Evolutionary conservation across 2,329 filamentous ascomycete species (phyloP).

Genomic region (Penicillium concentricum): DNA sequence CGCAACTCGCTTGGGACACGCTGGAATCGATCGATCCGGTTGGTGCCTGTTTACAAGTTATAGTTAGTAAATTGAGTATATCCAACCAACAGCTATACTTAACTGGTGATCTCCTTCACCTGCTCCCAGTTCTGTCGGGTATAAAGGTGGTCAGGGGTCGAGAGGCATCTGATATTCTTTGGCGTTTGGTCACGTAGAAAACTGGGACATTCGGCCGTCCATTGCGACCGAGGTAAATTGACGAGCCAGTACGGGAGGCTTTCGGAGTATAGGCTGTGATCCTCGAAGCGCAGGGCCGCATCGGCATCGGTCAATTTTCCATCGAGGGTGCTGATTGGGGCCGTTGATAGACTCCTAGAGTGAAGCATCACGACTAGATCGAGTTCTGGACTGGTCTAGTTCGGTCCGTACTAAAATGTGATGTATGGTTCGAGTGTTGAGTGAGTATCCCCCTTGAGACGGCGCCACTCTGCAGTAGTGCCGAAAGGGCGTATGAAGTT

Average conservation of each 20-base stretch:
- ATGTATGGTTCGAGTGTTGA: background rate
- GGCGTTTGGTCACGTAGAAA: constrained; percentile 62
- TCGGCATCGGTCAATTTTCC: constrained; percentile 22
- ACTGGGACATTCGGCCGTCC: constrained; percentile 67
- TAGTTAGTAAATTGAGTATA: background rate
- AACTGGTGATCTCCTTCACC: constrained; percentile 62
- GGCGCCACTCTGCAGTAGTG: constrained; percentile 12
- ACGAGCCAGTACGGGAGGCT: constrained; percentile 73
- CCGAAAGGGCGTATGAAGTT: background rate
- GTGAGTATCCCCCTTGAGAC: background rate
- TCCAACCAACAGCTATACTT: constrained; percentile 16
- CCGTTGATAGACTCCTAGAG: constrained; percentile 13
- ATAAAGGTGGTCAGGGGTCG: constrained; percentile 68
- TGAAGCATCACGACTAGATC: constrained; percentile 9
- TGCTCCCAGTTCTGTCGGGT: constrained; percentile 65
- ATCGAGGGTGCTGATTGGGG: constrained; percentile 25
- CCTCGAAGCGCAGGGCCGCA: constrained; percentile 9
- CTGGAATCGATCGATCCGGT: constrained; percentile 74
- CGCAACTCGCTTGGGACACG: constrained; percentile 74
- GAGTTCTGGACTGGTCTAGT: background rate
- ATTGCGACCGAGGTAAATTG: constrained; percentile 66
- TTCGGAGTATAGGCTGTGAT: constrained; percentile 12
- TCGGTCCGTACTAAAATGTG: background rate
- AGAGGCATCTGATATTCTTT: constrained; percentile 70
- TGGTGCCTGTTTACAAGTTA: constrained; percentile 47